Evolutionary conservation across 2,329 filamentous ascomycete genomes (phyloP).

Genomic region (Trichoderma endophyticum): DNA sequence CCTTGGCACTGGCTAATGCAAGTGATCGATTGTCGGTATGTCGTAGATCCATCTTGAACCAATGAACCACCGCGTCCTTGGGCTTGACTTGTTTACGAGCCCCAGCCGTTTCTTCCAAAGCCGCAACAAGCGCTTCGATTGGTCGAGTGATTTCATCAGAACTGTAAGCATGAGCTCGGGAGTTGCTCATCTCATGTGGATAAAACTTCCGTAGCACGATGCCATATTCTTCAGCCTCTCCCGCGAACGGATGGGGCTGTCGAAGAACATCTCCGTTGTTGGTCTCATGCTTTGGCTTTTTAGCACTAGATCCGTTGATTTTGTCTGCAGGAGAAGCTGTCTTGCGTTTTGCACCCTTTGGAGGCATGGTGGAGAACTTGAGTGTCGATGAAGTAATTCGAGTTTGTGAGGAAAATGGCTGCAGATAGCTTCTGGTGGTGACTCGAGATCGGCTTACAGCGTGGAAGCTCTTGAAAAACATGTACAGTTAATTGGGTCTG

Average conservation of each 20-base stretch:
- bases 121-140: constrained; percentile 62
- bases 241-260: constrained; percentile 46
- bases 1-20: constrained; percentile 60
- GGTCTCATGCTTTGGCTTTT: constrained; percentile 35
- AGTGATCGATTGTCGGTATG: constrained; percentile 70
- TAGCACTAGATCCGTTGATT: constrained; percentile 26
- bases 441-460: not conserved
- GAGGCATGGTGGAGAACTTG: constrained; percentile 27
- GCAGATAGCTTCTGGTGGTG: not conserved
- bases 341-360: constrained; percentile 31
- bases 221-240: constrained; percentile 51
- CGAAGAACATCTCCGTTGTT: constrained; percentile 35
- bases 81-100: constrained; percentile 50
- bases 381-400: not conserved
- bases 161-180: constrained; percentile 71
- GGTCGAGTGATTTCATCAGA: constrained; percentile 67
- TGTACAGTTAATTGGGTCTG: not conserved
- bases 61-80: constrained; percentile 71
- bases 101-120: constrained; percentile 58
- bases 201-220: constrained; percentile 75
- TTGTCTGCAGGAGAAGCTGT: constrained; percentile 17
- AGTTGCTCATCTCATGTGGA: constrained; percentile 80
- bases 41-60: constrained; percentile 85
- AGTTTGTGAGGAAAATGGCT: not conserved
- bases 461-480: not conserved